These are phyloP conservation scores for Cairneyella variabilis DNA, from an alignment of 495 filamentous ascomycete species.

Conservation along the genomic window DNA sequence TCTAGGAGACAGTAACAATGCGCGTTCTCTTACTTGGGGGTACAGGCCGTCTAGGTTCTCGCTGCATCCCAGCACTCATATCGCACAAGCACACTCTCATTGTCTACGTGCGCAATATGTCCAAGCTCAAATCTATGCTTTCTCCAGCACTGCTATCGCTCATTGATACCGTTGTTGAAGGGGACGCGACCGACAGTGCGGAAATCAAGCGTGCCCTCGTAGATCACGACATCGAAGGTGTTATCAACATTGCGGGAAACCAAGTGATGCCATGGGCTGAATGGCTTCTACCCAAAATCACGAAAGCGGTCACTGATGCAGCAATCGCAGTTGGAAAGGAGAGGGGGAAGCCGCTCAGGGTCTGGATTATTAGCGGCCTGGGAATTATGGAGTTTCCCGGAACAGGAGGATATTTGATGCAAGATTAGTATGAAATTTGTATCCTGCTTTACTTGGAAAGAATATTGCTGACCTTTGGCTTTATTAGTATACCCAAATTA, in stretches of 20 bases:
- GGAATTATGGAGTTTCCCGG: slow-evolving; percentile 27
- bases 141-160: slow-evolving; percentile 17
- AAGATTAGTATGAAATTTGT: slow-evolving; percentile 30
- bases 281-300: slow-evolving; percentile 21
- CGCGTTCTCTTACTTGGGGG: slow-evolving; percentile 41
- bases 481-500: slow-evolving; percentile 19
- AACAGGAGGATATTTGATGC: slow-evolving; percentile 17
- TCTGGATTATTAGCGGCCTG: slow-evolving; percentile 31
- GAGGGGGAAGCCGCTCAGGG: slow-evolving; percentile 27
- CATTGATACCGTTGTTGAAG: slow-evolving; percentile 29
- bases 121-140: slow-evolving; percentile 31
- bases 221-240: slow-evolving; percentile 33
- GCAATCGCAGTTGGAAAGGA: slow-evolving; percentile 28
- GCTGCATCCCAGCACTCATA: slow-evolving; percentile 37
- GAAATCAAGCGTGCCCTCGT: slow-evolving; percentile 32
- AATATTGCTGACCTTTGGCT: background rate
- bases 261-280: slow-evolving; percentile 28
- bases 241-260: slow-evolving; percentile 37
- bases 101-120: slow-evolving; percentile 35
- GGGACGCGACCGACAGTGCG: slow-evolving; percentile 34
- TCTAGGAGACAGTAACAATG: too few species aligned
- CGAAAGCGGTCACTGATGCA: slow-evolving; percentile 27
- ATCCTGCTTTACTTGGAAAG: background rate
- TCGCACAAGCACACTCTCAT: slow-evolving; percentile 34
- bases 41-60: slow-evolving; percentile 39